These are phyloP conservation scores for Macrocybe gigantea DNA, from an alignment of 768 basidiomycete species.

Conservation along the genomic window DNA sequence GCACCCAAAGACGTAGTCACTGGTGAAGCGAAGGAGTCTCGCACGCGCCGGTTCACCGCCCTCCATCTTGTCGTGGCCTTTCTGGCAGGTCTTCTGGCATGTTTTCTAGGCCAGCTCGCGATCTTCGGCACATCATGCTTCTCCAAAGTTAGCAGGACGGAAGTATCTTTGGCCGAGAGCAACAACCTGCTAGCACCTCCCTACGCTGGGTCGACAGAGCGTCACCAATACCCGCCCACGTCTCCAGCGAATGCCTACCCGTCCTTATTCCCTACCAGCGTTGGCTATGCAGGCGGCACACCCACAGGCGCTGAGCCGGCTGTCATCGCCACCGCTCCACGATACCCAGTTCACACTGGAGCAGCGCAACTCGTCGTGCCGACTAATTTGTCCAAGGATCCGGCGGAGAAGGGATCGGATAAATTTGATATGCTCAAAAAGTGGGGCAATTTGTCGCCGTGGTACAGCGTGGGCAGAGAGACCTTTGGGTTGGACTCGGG, in stretches of 20 bases:
- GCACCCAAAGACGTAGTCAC: background rate
- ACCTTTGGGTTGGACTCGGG: slow-evolving; percentile 71
- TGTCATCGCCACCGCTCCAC: slow-evolving; percentile 66
- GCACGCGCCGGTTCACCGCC: slow-evolving; percentile 22
- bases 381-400: slow-evolving; percentile 14
- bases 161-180: slow-evolving; percentile 2
- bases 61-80: slow-evolving; percentile 46
- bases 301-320: slow-evolving; percentile 78
- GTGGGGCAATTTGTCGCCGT: slow-evolving; percentile 85
- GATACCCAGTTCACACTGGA: slow-evolving; percentile 74
- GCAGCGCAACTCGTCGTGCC: slow-evolving; percentile 61
- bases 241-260: slow-evolving; percentile 71
- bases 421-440: slow-evolving; percentile 63
- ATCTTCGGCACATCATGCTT: slow-evolving; percentile 38
- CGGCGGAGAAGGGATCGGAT: slow-evolving; percentile 5
- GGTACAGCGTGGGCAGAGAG: slow-evolving; percentile 67
- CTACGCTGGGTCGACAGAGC: slow-evolving; percentile 66
- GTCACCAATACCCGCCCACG: slow-evolving; percentile 66
- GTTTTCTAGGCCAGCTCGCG: slow-evolving; percentile 44
- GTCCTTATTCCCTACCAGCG: slow-evolving; percentile 67
- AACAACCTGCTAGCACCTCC: slow-evolving; percentile 48
- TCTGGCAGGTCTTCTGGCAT: slow-evolving; percentile 44
- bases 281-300: slow-evolving; percentile 74
- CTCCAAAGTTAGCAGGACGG: slow-evolving; percentile 9
- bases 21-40: slow-evolving; percentile 7